Percentiles rank a stretch among this genome's conserved stretches.
phyloP scores from a whole-genome alignment of 495 filamentous ascomycete species.

The Chaetomium tenue region DNA sequence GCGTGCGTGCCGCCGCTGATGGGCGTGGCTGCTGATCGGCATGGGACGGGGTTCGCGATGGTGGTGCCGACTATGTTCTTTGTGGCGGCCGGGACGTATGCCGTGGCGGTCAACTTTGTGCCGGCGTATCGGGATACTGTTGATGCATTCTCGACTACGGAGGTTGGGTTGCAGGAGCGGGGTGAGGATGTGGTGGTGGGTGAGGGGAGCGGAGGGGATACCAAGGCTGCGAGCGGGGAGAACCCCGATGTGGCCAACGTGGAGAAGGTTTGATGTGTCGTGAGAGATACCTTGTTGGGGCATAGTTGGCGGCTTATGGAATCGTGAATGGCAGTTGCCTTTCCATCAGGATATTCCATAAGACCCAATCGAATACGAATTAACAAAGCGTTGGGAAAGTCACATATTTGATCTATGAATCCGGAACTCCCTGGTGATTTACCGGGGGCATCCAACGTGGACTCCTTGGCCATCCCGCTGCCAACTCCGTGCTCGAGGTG shows the following conservation, averaged over 20 bases:
- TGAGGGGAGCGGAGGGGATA: not conserved
- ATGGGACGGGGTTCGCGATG: conserved; percentile 41
- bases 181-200: not conserved
- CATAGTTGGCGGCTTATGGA: too few species aligned
- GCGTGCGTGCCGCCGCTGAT: conserved; percentile 64
- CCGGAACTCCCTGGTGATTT: too few species aligned
- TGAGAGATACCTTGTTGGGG: not conserved
- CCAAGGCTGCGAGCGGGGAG: not conserved
- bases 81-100: conserved; percentile 43
- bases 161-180: conserved; percentile 2
- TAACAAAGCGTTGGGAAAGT: too few species aligned
- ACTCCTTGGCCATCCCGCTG: too few species aligned
- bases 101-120: conserved; percentile 55
- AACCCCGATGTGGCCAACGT: not conserved
- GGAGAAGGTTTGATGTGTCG: not conserved
- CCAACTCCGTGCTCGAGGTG: not conserved
- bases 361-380: too few species aligned
- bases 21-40: conserved; percentile 54
- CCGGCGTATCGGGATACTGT: conserved; percentile 58
- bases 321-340: too few species aligned
- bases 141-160: conserved; percentile 49
- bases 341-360: too few species aligned
- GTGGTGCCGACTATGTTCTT: conserved; percentile 46
- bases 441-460: too few species aligned
- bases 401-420: too few species aligned